Conservation (phyloP, 495 filamentous ascomycete genomes). For the Talaromyces trachyspermus region DNA sequence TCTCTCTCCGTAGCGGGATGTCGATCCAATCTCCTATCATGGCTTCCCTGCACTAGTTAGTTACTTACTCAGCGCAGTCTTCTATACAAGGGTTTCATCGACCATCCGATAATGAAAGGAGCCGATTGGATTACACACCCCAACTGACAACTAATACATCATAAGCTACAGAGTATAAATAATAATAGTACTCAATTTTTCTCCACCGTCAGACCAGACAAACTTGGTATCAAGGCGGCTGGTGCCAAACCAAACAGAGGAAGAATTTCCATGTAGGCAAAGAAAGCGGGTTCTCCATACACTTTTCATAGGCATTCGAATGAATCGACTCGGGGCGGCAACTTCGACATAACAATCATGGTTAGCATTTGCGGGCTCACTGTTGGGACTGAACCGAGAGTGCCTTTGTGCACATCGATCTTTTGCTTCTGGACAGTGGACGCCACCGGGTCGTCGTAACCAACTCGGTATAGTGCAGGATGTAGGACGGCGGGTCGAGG, state of each 20-base stretch:
- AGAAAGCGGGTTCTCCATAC: not conserved
- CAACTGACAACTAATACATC: not conserved
- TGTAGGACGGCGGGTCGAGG: not conserved
- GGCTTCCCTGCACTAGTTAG: no score
- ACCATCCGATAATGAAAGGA: no score
- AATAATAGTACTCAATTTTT: not conserved
- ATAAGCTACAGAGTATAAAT: not conserved
- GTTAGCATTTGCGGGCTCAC: not conserved
- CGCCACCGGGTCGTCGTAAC: not conserved
- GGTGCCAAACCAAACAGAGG: conserved; percentile 28
- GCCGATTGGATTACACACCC: no score
- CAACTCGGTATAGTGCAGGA: not conserved
- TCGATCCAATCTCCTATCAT: not conserved
- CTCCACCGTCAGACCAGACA: not conserved
- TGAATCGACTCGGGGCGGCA: not conserved
- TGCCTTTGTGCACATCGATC: no score
- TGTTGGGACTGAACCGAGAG: no score
- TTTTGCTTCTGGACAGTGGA: not conserved
- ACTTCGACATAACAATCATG: not conserved
- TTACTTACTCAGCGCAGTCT: no score
- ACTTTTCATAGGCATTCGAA: not conserved
- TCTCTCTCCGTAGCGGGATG: not conserved
- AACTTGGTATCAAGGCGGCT: not conserved
- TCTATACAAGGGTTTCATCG: no score
- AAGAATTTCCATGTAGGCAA: conserved; percentile 17